phyloP scores from a whole-genome alignment of 2,329 filamentous ascomycete genomes.

The Hypomyces perniciosus region DNA sequence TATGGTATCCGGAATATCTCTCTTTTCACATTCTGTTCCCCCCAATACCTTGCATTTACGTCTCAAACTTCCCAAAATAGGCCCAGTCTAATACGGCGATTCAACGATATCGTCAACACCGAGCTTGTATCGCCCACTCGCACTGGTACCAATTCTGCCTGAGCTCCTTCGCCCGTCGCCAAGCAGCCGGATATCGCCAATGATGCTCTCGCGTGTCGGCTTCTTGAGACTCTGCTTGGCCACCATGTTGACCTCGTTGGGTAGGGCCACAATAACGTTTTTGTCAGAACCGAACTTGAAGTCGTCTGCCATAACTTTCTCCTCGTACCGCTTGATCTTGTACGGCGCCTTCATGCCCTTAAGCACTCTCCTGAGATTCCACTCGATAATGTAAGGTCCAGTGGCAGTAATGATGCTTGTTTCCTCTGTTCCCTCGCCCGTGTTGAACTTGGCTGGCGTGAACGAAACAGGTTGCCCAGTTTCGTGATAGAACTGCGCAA shows the following conservation, averaged over 20 bases:
- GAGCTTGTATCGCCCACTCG: conserved; percentile 64
- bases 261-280: conserved; percentile 94
- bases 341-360: conserved; percentile 80
- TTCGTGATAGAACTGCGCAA: conserved; percentile 96
- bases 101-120: conserved; percentile 81
- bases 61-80: neutral
- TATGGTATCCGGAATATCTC: conserved; percentile 9
- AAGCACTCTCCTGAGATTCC: conserved; percentile 88
- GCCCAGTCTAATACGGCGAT: conserved; percentile 44
- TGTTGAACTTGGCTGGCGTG: conserved; percentile 91
- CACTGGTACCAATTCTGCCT: conserved; percentile 45
- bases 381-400: conserved; percentile 93
- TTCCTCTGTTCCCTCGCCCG: conserved; percentile 71
- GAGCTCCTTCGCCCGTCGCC: conserved; percentile 45
- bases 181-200: conserved; percentile 47
- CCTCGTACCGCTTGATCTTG: conserved; percentile 90
- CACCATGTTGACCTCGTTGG: conserved; percentile 98
- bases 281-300: conserved; percentile 97
- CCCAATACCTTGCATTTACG: neutral
- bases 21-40: neutral
- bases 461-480: conserved; percentile 82
- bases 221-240: conserved; percentile 77
- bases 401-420: conserved; percentile 96
- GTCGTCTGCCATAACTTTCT: conserved; percentile 96
- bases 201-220: conserved; percentile 90